A percentile compares a stretch with the other conserved stretches of the same genome.
Conservation (phyloP, 495 filamentous ascomycete species). For the Platismatia glauca region DNA sequence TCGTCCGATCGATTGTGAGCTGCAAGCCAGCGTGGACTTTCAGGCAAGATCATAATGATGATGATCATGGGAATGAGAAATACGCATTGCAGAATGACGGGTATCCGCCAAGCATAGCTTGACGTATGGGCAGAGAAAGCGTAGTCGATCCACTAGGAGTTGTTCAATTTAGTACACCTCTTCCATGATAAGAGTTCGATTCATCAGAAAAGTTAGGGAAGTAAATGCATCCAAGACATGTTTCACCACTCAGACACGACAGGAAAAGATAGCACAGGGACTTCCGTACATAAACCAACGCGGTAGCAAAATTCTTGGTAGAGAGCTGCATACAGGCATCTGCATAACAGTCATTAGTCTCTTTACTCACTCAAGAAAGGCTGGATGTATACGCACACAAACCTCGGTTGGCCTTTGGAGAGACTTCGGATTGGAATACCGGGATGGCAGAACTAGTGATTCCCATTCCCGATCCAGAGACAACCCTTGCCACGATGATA, state of each 20-base stretch:
- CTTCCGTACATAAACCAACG: conserved; percentile 38
- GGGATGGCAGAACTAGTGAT: conserved; percentile 31
- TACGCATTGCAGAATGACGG: conserved; percentile 32
- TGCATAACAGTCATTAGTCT: too few relatives aligned
- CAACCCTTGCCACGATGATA: conserved; percentile 25
- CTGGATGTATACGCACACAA: conserved; percentile 32
- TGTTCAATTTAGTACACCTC: too few relatives aligned
- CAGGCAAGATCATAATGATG: conserved; percentile 29
- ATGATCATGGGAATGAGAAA: conserved; percentile 31
- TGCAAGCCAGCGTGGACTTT: conserved; percentile 39
- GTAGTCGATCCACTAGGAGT: conserved; percentile 45
- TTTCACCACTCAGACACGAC: too few relatives aligned
- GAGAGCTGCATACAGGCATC: too few relatives aligned
- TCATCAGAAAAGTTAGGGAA: too few relatives aligned
- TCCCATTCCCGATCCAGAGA: conserved; percentile 29
- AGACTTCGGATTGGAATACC: conserved; percentile 37
- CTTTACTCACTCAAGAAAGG: too few relatives aligned
- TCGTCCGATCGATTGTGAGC: conserved; percentile 32
- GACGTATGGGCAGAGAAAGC: conserved; percentile 30
- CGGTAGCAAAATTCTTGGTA: conserved; percentile 33
- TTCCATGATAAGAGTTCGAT: too few relatives aligned
- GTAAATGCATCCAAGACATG: too few relatives aligned
- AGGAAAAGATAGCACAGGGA: too few relatives aligned
- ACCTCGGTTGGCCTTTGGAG: conserved; percentile 26
- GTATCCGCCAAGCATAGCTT: conserved; percentile 33